A percentile compares a stretch with the other conserved stretches of the same genome.
Conservation (phyloP, 208 protist genomes). For the Trypanosomatidae sp. region DNA sequence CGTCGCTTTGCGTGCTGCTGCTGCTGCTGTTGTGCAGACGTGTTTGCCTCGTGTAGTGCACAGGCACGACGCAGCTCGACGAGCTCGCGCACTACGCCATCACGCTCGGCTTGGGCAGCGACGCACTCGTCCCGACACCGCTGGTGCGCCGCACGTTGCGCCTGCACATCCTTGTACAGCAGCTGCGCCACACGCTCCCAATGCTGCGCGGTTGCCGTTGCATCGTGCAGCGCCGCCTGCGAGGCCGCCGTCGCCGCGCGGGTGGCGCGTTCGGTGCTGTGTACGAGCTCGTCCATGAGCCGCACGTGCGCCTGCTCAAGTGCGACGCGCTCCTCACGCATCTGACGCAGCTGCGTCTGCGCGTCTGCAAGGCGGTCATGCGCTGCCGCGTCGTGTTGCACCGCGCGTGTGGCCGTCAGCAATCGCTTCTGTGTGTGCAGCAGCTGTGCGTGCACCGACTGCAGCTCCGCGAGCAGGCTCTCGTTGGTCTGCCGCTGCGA, state of each 20-base stretch:
- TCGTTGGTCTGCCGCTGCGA: constrained; percentile 80
- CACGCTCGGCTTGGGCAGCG: constrained; percentile 59
- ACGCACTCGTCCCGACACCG: constrained; percentile 77
- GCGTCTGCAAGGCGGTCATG: constrained; percentile 9
- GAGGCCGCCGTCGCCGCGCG: constrained; percentile 51
- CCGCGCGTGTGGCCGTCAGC: constrained; percentile 38
- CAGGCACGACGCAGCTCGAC: not conserved
- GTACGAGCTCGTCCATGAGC: constrained; percentile 69
- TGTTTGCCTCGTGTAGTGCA: too few relatives aligned
- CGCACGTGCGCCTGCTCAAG: constrained; percentile 61
- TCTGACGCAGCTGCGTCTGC: constrained; percentile 15
- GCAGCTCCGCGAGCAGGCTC: constrained; percentile 70
- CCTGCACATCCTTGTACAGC: constrained; percentile 76
- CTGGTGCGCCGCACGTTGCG: constrained; percentile 59
- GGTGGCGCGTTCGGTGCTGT: constrained; percentile 49
- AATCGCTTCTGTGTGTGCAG: constrained; percentile 68
- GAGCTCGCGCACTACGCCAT: too few relatives aligned
- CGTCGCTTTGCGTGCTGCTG: not conserved
- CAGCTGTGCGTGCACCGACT: constrained; percentile 57
- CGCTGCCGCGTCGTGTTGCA: constrained; percentile 21
- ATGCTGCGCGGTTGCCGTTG: constrained; percentile 36
- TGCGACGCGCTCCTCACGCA: constrained; percentile 17
- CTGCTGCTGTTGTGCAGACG: too few relatives aligned
- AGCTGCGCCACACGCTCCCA: constrained; percentile 81
- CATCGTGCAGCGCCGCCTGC: constrained; percentile 43